A percentile compares a stretch with the other conserved stretches of the same genome.
Conservation (phyloP, 2,329 filamentous ascomycete species). For the Alternaria infectoria region DNA sequence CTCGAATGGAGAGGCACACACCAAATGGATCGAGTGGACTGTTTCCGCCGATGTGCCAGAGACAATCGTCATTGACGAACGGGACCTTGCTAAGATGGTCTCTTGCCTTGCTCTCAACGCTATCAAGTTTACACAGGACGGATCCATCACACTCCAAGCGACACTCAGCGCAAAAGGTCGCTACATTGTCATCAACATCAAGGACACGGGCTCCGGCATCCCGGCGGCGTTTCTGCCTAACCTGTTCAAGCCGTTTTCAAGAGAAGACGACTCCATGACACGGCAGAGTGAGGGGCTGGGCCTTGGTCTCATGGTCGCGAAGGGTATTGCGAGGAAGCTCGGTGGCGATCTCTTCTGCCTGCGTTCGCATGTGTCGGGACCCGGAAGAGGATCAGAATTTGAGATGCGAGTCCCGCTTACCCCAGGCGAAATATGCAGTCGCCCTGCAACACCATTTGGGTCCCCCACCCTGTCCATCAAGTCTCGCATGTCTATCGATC, state of each 20-base stretch:
- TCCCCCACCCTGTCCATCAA: constrained; percentile 50
- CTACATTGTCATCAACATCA: constrained; percentile 66
- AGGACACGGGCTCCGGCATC: constrained; percentile 73
- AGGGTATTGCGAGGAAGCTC: constrained; percentile 71
- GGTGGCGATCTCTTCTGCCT: constrained; percentile 71
- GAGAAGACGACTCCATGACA: constrained; percentile 71
- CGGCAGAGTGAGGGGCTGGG: constrained; percentile 72
- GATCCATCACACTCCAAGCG: constrained; percentile 63
- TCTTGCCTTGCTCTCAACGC: constrained; percentile 71
- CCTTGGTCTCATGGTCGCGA: constrained; percentile 73
- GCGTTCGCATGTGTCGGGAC: constrained; percentile 66
- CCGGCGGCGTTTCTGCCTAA: constrained; percentile 69
- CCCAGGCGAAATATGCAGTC: constrained; percentile 57
- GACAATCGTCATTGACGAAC: constrained; percentile 65
- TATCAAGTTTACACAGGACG: constrained; percentile 72
- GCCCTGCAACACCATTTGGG: constrained; percentile 58
- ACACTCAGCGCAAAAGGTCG: constrained; percentile 58
- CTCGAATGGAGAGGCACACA: constrained; percentile 52
- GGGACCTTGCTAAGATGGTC: constrained; percentile 68
- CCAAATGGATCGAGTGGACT: constrained; percentile 58
- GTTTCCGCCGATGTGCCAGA: constrained; percentile 60
- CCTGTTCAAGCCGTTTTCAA: constrained; percentile 73
- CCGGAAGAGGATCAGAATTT: constrained; percentile 69
- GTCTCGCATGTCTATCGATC: constrained; percentile 40
- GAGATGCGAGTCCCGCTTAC: constrained; percentile 69